Base-by-base conservation (phyloP, 441 rosid genomes). In the Pelargonium citronellum region DNA sequence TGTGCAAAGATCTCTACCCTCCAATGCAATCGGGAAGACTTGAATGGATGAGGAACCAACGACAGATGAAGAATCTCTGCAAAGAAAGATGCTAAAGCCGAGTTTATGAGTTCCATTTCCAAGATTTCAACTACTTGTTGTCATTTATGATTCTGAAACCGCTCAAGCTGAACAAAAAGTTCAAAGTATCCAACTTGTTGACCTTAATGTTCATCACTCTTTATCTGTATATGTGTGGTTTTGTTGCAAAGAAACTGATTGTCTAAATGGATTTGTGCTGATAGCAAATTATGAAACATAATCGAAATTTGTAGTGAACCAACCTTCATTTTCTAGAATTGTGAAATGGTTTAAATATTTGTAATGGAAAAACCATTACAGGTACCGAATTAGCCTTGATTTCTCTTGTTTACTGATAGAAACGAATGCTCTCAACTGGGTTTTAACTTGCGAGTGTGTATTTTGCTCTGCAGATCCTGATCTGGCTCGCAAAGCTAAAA, bases 1-100 rank as follows among this genome's bases (percentile, higher is more conserved):
- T 70, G 64, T 77, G 73, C 68, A 78, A 75, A 62, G 87, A 85
- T 73, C 83, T 87, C 30, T 75, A 81, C 60, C 87, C 83, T 17
- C 85, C 89, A 7, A 0, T 69, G 2, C 80, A 84, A 15, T 43
- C 78, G 30, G 82, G 77, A 1, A 71, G 77, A 77, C 81, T 73
- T 58, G 84, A 78, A 71, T 72, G 69, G 71, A 64, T 44, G 0
- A 78, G 71, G 71, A 75, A 72, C 57, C 74, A 22, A 16, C 15
- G 62, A 63, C 60, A 67, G 15, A 12, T 53, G 60, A 53, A 15
- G 60, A 53, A 1, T 16, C 6, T 15, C n/a, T n/a, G 19, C 60
- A n/a, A 7, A n/a, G 19, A 10, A 49, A 49, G n/a, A 4, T 49
- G n/a, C 57, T 13, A 49, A 49, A 49, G 57, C n/a, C 0, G 16